These are phyloP conservation scores for Quercus aquifolioides DNA, from an alignment of 306 rosid species.

Conservation along the genomic window DNA sequence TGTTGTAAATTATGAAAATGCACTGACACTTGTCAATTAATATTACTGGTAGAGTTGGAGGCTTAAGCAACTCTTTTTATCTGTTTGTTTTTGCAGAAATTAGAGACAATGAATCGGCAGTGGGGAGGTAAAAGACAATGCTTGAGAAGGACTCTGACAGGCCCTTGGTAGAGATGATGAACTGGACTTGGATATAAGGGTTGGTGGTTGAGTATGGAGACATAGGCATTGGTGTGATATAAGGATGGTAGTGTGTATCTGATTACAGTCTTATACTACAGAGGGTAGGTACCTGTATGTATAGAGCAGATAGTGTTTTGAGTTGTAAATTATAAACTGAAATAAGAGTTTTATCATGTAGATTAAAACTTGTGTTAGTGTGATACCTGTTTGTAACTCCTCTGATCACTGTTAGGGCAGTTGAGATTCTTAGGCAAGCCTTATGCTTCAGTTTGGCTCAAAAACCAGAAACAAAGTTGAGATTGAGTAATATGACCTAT, in stretches of 20 bases:
- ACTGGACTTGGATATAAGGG: conserved; percentile 12
- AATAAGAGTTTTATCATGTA: conserved; percentile 24
- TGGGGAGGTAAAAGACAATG: conserved; percentile 52
- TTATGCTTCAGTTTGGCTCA: no score
- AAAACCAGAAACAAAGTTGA: no score
- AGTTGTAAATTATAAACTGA: conserved; percentile 41
- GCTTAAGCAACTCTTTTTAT: background rate
- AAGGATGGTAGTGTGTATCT: conserved; percentile 34
- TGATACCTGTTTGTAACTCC: conserved; percentile 17
- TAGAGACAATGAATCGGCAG: conserved; percentile 35
- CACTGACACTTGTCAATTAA: background rate
- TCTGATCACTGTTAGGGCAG: no score
- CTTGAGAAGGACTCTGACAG: conserved; percentile 86
- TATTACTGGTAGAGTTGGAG: background rate
- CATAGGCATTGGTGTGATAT: conserved; percentile 18
- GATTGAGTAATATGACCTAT: no score
- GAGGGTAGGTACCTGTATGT: conserved; percentile 40
- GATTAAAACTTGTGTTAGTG: conserved; percentile 32
- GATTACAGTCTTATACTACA: conserved; percentile 16
- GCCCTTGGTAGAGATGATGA: conserved; percentile 67
- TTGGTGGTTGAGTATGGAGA: background rate
- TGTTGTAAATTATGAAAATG: conserved; percentile 5
- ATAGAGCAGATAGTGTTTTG: conserved; percentile 35
- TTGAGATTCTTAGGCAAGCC: no score
- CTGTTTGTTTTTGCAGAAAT: conserved; percentile 35